Base-by-base conservation (phyloP, 208 protist genomes). In the Wallacemonas sp. region DNA sequence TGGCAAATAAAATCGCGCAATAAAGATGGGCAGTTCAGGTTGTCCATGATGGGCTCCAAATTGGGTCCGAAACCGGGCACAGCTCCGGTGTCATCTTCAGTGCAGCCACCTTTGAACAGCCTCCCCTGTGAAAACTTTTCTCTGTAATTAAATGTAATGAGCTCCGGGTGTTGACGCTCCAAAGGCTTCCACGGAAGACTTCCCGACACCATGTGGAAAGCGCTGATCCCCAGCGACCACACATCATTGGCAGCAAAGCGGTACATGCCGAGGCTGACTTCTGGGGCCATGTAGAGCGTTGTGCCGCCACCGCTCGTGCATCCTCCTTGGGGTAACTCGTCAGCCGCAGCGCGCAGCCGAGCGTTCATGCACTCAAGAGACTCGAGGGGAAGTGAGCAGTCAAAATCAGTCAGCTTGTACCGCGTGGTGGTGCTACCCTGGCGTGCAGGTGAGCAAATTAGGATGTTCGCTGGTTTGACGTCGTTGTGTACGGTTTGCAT, bases 391-490 rank as follows among this genome's bases (percentile, higher is more conserved):
- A 22, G 9, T 21, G 51, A 26, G 19, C 51, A 58, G 51, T 75
- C 73, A 34, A 92, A 75, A 60, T 95, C 88, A 15, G 74, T 60
- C 9, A 95, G 65, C 45, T 92, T 90, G 64, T 84, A 90, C 21
- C 60, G 59, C 24, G 59, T 30, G 12, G 24, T 31, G 26, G 8
- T 3, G 9, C 15, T 31, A 17, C 15, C 9, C 9, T 54, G 21
- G 8, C 46, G 22, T 27, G 34, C 26, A 15, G 8, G 24, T 56
- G n/a, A 69, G 19, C 83, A 84, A 33, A 91, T 36, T 1, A 96
- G 62, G 69, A 93, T 88, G 61, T 96, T 96, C 28, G 82, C 85
- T 12, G 90, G 84, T 62, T 96, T 96, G 15, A 96, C 38, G 53
- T 96, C 90, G 51, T 92, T 92, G 77, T 95, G 89, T 1, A 88